Conservation (phyloP, 129 eudicot species). For the Centrapalus pauciflorus region DNA sequence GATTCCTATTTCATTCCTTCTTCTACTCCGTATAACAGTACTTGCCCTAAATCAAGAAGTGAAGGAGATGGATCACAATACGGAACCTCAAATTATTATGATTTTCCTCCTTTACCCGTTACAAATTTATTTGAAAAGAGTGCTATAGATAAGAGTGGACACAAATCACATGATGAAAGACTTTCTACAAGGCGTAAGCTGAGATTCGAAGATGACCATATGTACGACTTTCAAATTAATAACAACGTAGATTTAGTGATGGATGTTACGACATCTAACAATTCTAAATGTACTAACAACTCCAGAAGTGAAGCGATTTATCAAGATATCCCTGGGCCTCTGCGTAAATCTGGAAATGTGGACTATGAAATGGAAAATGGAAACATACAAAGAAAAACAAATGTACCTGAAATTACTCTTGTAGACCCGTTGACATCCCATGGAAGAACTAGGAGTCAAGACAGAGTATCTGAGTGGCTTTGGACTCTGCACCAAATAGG, state of each 20-base stretch:
- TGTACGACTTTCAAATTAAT: constrained; percentile 72
- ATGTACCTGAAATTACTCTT: constrained; percentile 40
- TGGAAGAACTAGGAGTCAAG: constrained; percentile 50
- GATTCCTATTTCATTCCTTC: constrained; percentile 53
- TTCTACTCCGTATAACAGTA: constrained; percentile 34
- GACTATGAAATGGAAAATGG: constrained; percentile 50
- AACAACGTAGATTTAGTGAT: constrained; percentile 78
- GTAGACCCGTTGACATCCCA: constrained; percentile 33
- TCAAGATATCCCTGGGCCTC: constrained; percentile 18
- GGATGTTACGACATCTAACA: constrained; percentile 41
- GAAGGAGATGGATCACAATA: constrained; percentile 37
- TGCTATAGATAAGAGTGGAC: constrained; percentile 21
- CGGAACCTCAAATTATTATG: constrained; percentile 51
- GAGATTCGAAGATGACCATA: constrained; percentile 49
- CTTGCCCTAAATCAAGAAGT: constrained; percentile 34
- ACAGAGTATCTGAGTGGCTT: constrained; percentile 92
- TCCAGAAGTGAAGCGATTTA: constrained; percentile 41
- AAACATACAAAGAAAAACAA: constrained; percentile 47
- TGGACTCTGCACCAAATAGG: constrained; percentile 97
- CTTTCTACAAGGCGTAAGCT: constrained; percentile 46
- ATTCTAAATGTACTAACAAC: constrained; percentile 25
- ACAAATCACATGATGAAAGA: constrained; percentile 37
- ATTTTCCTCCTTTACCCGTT: constrained; percentile 80
- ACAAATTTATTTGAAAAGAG: constrained; percentile 65
- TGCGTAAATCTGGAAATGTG: constrained; percentile 31